Evolutionary conservation across 495 filamentous ascomycete genomes (phyloP), one percentile per base, ranked within the genome.

Genomic region (Jackrogersella minutella): DNA sequence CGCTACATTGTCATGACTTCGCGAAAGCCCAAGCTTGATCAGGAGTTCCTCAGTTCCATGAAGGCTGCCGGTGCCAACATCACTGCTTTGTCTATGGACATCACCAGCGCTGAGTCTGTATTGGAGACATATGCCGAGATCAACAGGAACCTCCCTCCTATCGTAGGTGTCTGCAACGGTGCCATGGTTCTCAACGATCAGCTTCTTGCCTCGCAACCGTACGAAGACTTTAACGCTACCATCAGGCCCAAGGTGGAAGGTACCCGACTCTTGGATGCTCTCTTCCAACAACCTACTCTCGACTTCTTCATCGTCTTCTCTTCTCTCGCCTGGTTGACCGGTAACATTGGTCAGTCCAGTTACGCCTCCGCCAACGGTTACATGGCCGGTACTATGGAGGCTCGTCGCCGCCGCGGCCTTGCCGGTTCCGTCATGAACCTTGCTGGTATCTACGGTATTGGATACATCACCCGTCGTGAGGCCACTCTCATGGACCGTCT

Each of bases 271-370:
- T 62, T 81, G 0, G 71, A 80, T 28, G 39, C 70, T 13, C 11
- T 79, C 0, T 84, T 84, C 70, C 54, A 66, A 1, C 30, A 68
- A 0, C 31, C 67, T 1, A 13, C 34, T 19, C 74, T 87, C 0
- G 84, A 86, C 62, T 87, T 87, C 73, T 86, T 87, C 71, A 72
- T 86, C 22, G 70, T 78, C 11, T 77, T 84, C 22, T 84, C 82
- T 9, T 87, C 85, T 4, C 50, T 85, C 0, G 64, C 76, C 1
- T 76, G 73, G 16, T 60, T 83, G 2, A 49, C 79, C 39, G 84
- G 85, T 2, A 78, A 79, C 59, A 51, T 57, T 4, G 78, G 78
- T 0, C 85, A 88, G 59, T 65, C 76, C 24, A 80, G 75, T 22
- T 87, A 87, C 62, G 73, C 75, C 4, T 79, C 81, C 1, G 80